Evolutionary conservation across 164 flowering plant species (phyloP).

Genomic region (Aristolochia contorta): DNA sequence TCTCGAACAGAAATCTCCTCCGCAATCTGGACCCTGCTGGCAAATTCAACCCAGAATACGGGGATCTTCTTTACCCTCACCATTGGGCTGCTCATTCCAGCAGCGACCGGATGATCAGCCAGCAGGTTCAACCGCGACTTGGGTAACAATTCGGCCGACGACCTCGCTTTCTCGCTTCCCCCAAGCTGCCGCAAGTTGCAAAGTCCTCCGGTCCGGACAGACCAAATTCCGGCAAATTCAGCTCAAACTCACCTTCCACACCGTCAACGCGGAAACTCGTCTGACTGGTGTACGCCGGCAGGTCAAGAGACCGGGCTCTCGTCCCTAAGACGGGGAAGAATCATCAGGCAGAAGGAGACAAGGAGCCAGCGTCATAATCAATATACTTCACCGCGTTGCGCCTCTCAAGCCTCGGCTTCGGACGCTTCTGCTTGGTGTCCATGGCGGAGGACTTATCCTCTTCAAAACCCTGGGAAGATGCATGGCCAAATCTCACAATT

Average conservation of each 20-base stretch:
- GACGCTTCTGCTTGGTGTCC: conserved; percentile 4
- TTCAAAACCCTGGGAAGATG: no score
- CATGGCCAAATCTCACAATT: no score
- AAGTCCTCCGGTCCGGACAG: conserved; percentile 82
- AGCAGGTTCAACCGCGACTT: conserved; percentile 16
- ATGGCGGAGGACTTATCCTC: not conserved
- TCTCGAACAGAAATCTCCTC: not conserved
- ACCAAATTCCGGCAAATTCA: conserved; percentile 39
- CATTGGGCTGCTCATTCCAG: not conserved
- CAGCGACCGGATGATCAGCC: no score
- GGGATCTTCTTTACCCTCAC: not conserved
- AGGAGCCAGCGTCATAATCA: conserved; percentile 42
- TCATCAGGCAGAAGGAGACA: conserved; percentile 10
- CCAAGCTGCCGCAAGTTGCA: conserved; percentile 54
- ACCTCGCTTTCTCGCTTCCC: conserved; percentile 45
- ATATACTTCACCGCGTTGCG: conserved; percentile 59
- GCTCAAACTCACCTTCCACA: conserved; percentile 51
- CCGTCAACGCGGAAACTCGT: conserved; percentile 63
- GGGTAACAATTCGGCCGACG: conserved; percentile 34
- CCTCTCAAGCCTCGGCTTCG: conserved; percentile 52
- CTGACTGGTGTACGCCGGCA: conserved; percentile 11
- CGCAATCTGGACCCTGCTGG: conserved; percentile 9
- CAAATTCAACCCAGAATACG: conserved; percentile 4
- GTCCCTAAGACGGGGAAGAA: conserved; percentile 7
- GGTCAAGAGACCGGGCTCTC: conserved; percentile 47